Evolutionary conservation across 345 rosid species (phyloP), one percentile per base, ranked within the genome.

Genomic region (Microthlaspi erraticum): DNA sequence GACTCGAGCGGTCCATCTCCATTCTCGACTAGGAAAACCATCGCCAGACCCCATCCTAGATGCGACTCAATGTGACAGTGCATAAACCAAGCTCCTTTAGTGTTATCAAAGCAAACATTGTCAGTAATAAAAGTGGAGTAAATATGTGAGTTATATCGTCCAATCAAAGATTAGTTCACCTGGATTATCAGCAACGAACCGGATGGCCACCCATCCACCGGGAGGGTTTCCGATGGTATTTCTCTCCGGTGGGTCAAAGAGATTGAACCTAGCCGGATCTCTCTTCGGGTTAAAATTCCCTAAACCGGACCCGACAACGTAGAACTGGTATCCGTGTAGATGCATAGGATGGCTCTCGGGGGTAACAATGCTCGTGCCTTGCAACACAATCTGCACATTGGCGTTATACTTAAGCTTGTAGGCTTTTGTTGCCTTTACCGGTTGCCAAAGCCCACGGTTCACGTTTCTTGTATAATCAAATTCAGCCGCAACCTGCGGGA

Each of bases 151-250:
- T 49, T 55, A 29, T 2, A 42, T 13, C 29, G n/a, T 1, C 23
- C 8, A 43, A 44, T 13, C 3, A 5, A 38, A 43, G 16, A 34
- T 68, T 52, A 29, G 41, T 59, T 82, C 59, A 85, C 98, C 98
- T 78, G 98, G 98, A 81, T 93, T 93, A 58, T 86, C 79, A 39
- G 98, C 94, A 1, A 45, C 76, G 50, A 93, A 91, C 32, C 92
- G 82, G 77, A 93, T 84, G 66, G 94, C 97, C 2, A 86, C 90
- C 98, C 98, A 93, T 50, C 98, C 98, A 14, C 90, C 91, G 3
- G 90, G 85, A 52, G 96, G 92, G 14, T 90, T 81, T 23, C 97
- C 97, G 45, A 93, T 70, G 56, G 98, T 93, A 62, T 93, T 90
- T 68, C 89, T 85, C 51, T 36, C 55, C 1, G 98, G 97, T 8